A percentile compares a stretch with the other conserved stretches of the same genome.
phyloP scores from a whole-genome alignment of 2,329 filamentous ascomycete genomes.

The Zarea fungicola region DNA sequence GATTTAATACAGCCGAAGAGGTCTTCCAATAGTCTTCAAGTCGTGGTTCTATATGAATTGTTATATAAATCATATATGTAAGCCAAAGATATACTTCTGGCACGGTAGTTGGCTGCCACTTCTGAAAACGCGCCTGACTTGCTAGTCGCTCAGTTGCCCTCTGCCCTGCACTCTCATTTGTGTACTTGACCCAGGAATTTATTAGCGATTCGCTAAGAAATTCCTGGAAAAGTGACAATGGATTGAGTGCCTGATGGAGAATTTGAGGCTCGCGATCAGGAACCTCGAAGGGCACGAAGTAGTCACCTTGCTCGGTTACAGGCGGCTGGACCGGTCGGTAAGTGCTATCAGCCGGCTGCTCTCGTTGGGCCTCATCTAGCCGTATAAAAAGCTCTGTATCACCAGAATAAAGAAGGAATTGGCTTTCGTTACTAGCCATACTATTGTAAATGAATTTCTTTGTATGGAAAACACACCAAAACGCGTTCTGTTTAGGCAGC shows the following conservation, averaged over 20 bases:
- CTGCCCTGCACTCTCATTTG: background rate
- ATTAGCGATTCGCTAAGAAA: background rate
- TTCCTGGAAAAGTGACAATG: background rate
- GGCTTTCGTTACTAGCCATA: background rate
- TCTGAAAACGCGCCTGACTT: background rate
- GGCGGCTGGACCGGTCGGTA: background rate
- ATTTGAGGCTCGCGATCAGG: background rate
- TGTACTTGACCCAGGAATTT: background rate
- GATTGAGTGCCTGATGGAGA: background rate
- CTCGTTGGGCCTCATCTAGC: background rate
- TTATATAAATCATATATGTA: constrained; percentile 15
- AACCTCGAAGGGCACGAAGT: background rate
- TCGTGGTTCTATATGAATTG: constrained; percentile 11
- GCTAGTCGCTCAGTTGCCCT: background rate
- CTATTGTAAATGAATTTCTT: background rate
- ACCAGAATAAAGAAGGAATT: background rate
- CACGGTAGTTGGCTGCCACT: constrained; percentile 8
- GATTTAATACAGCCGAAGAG: background rate
- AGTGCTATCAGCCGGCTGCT: background rate
- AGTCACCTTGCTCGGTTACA: background rate
- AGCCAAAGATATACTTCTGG: constrained; percentile 15
- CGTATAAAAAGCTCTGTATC: background rate
- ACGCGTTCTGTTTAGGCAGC: background rate
- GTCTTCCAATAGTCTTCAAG: constrained; percentile 14
- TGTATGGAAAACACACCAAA: background rate